A percentile compares a stretch with the other conserved stretches of the same genome.
Conservation (phyloP, 345 rosid species). For the Citrus sp. region DNA sequence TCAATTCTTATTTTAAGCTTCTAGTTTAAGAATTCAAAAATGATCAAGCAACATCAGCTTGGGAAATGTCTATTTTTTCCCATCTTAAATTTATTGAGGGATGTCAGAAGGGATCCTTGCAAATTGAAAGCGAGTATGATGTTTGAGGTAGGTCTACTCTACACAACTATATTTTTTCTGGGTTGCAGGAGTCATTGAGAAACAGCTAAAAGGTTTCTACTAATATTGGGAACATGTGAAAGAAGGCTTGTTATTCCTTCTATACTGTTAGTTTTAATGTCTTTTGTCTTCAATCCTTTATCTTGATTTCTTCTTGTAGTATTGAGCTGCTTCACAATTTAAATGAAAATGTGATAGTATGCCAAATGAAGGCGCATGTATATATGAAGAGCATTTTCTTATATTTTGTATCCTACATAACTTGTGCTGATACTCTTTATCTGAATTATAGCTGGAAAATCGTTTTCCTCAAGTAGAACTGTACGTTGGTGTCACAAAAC, state of each 20-base stretch:
- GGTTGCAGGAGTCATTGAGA: not conserved
- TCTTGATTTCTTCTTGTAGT: not conserved
- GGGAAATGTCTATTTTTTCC: not conserved
- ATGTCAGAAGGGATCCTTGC: not conserved
- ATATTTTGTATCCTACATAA: not conserved
- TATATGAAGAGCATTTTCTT: not conserved
- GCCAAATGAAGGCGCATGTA: not conserved
- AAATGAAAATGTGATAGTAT: not conserved
- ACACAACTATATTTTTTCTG: not conserved
- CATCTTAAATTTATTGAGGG: not conserved
- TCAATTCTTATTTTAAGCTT: not conserved
- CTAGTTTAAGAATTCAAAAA: not conserved
- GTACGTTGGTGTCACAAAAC: conserved; percentile 60
- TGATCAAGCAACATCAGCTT: not conserved
- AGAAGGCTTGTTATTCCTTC: not conserved
- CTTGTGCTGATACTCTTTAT: not conserved
- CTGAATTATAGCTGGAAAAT: conserved; percentile 45
- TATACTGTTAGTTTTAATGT: not conserved
- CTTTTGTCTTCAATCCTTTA: not conserved
- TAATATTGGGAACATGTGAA: not conserved
- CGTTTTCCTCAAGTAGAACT: conserved; percentile 29
- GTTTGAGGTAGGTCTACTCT: not conserved
- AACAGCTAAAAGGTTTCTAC: not conserved
- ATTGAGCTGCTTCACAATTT: not conserved
- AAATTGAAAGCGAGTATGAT: not conserved